A percentile compares a stretch with the other conserved stretches of the same genome.
Evolutionary conservation across 495 filamentous ascomycete species (phyloP).

Genomic region (Articulospora tetracladia): DNA sequence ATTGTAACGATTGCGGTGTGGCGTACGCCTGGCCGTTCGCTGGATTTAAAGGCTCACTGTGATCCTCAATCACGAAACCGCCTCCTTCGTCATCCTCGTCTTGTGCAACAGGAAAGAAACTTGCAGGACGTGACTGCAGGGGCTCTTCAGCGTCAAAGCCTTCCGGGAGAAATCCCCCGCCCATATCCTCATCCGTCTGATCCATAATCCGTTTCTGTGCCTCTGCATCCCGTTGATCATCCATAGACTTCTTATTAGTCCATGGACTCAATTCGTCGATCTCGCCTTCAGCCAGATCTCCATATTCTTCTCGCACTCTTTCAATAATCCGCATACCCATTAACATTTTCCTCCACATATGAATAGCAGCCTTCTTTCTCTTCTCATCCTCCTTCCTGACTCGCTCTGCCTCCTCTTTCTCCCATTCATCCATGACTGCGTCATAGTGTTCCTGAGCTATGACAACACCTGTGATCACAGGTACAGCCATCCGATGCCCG

Average conservation of each 20-base stretch:
- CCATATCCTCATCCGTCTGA: conserved; percentile 41
- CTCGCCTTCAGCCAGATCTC: conserved; percentile 40
- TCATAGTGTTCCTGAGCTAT: conserved; percentile 76
- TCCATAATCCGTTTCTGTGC: conserved; percentile 18
- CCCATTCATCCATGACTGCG: conserved; percentile 73
- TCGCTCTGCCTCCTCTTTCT: conserved; percentile 75
- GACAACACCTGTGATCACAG: conserved; percentile 86
- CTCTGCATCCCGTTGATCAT: conserved; percentile 16
- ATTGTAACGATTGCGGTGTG: conserved; percentile 19
- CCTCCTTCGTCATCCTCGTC: conserved; percentile 24
- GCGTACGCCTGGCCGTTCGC: conserved; percentile 11
- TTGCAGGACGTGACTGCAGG: conserved; percentile 9
- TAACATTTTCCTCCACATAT: conserved; percentile 81
- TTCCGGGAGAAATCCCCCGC: conserved; percentile 53
- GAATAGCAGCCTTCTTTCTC: conserved; percentile 66
- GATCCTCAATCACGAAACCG: conserved; percentile 24
- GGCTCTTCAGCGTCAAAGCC: conserved; percentile 30
- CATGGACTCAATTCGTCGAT: conserved; percentile 36
- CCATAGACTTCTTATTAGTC: conserved; percentile 25
- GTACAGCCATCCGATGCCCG: conserved; percentile 85
- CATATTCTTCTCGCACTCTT: conserved; percentile 77
- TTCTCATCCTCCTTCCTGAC: conserved; percentile 78
- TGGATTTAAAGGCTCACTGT: conserved; percentile 7
- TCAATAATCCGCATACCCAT: conserved; percentile 80
- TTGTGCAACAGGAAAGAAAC: conserved; percentile 24